These are phyloP conservation scores for Aschersonia sp. DNA, from an alignment of 2,329 filamentous ascomycete genomes.

Conservation along the genomic window DNA sequence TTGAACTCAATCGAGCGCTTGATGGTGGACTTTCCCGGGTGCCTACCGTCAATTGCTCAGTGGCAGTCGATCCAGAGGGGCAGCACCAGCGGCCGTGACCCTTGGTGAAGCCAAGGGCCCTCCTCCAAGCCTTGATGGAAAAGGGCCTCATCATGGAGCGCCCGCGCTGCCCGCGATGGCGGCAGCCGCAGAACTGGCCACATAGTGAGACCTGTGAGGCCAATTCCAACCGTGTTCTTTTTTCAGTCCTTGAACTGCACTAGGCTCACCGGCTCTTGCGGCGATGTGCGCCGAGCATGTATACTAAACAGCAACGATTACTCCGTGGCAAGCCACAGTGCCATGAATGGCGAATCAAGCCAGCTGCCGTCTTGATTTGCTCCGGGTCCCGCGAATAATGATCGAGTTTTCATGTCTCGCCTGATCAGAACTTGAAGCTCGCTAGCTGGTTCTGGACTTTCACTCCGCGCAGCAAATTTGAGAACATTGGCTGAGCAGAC, in stretches of 20 bases:
- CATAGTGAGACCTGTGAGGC: background rate
- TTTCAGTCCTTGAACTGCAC: background rate
- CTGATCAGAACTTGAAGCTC: background rate
- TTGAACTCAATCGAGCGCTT: too few relatives aligned
- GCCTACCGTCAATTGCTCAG: too few relatives aligned
- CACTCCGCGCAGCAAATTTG: background rate
- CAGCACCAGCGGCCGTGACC: too few relatives aligned
- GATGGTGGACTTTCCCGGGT: too few relatives aligned
- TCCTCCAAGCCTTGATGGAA: too few relatives aligned
- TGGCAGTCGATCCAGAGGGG: too few relatives aligned
- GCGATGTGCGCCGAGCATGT: background rate
- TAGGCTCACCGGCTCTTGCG: background rate
- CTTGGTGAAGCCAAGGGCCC: too few relatives aligned
- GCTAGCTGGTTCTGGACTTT: background rate
- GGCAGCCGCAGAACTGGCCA: background rate
- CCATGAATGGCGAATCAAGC: background rate
- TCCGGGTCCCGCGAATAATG: background rate
- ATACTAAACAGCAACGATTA: background rate
- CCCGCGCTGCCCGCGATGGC: background rate
- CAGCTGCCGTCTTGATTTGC: background rate
- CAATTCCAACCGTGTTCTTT: too few relatives aligned
- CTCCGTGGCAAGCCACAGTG: background rate
- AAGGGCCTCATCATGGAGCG: background rate
- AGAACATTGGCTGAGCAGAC: too few relatives aligned
- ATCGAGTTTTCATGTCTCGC: background rate